phyloP scores from a whole-genome alignment of 306 rosid genomes.

The Spatholobus suberectus region DNA sequence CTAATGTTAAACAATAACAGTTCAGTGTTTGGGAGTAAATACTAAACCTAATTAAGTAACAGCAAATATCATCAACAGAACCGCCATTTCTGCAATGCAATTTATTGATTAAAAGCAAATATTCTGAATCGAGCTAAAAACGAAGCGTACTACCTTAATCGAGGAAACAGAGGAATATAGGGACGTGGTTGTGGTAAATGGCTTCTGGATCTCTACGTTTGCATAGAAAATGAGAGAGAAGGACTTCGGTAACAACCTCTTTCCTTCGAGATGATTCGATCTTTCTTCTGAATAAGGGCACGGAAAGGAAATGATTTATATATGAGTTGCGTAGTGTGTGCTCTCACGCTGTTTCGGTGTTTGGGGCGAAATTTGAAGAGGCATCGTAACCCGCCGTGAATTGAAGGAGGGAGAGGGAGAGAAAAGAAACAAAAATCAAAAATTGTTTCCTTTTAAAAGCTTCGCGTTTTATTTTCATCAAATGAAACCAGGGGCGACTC shows the following conservation, averaged over 20 bases:
- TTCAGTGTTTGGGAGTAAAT: neutral
- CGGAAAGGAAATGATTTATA: neutral
- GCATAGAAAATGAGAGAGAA: neutral
- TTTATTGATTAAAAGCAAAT: neutral
- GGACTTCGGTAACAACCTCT: neutral
- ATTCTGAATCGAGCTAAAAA: neutral
- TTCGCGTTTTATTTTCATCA: neutral
- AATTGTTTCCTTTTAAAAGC: neutral
- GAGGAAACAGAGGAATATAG: neutral
- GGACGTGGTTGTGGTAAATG: neutral
- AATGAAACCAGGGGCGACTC: neutral
- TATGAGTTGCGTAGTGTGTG: neutral
- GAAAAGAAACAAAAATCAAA: neutral
- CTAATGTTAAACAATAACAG: neutral
- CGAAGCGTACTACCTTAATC: conserved; percentile 23
- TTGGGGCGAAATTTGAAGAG: conserved; percentile 9
- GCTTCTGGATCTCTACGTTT: conserved; percentile 31
- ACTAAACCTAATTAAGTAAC: neutral
- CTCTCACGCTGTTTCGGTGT: conserved; percentile 13
- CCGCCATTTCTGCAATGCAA: neutral
- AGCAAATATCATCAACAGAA: neutral
- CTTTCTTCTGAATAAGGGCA: neutral
- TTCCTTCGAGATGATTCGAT: neutral
- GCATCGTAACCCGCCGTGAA: conserved; percentile 2
- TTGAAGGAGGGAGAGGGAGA: conserved; percentile 1